A percentile compares a stretch with the other conserved stretches of the same genome.
These are phyloP conservation scores for Vinca major DNA, from an alignment of 305 asterid species.

Conservation along the genomic window DNA sequence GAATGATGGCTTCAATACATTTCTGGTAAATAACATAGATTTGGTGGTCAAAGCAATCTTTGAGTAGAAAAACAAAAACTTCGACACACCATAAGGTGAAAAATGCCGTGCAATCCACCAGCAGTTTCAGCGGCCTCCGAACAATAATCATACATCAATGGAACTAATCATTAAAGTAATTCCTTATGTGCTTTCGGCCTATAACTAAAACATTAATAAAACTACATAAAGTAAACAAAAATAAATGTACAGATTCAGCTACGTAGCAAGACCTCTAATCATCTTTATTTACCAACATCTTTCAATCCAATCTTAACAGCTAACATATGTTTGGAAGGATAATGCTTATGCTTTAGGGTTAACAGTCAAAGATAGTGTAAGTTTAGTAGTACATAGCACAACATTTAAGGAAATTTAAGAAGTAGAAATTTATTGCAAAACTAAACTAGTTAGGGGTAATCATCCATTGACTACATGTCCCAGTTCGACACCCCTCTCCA, in stretches of 20 bases:
- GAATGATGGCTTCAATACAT: neutral
- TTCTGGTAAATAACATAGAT: neutral
- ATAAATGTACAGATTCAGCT: neutral
- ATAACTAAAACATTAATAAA: neutral
- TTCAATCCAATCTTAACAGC: neutral
- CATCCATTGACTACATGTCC: neutral
- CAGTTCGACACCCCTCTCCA: no score
- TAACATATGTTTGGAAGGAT: neutral
- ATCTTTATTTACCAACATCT: neutral
- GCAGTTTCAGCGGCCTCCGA: neutral
- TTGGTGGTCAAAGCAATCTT: neutral
- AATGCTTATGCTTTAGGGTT: neutral
- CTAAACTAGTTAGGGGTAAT: neutral
- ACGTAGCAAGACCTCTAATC: neutral
- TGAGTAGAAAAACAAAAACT: neutral
- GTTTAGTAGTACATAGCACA: neutral
- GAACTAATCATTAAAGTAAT: neutral
- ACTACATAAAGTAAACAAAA: neutral
- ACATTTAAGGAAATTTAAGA: neutral
- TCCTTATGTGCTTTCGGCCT: neutral
- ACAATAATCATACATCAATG: neutral
- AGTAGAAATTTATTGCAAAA: neutral
- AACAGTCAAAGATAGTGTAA: neutral
- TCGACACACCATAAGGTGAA: neutral
- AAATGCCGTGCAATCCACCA: conserved; percentile 1